Percentiles rank a stretch among this genome's conserved stretches.
phyloP scores from a whole-genome alignment of 73 alveolate genomes.

The Paraurostyla sp. region DNA sequence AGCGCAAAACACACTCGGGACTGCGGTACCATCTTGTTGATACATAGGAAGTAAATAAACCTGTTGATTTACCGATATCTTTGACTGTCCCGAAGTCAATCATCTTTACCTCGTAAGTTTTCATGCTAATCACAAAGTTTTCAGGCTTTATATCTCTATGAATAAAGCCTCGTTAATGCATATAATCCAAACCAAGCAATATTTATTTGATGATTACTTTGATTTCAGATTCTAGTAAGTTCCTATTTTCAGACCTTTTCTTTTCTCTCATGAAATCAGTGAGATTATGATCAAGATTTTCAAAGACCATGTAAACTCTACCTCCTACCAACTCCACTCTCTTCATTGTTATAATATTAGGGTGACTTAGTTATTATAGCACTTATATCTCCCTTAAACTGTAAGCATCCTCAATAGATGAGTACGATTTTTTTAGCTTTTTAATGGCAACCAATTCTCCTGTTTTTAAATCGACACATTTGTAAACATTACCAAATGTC shows the following conservation, averaged over 20 bases:
- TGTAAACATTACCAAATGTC: conserved; percentile 87
- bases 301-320: conserved; percentile 31
- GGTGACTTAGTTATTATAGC: conserved; percentile 10
- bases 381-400: conserved; percentile 21
- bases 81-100: conserved; percentile 88
- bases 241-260: not conserved
- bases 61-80: conserved; percentile 54
- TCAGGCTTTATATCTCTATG: conserved; percentile 95
- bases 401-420: conserved; percentile 17
- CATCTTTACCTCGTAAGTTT: conserved; percentile 72
- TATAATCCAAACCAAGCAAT: conserved; percentile 79
- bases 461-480: conserved; percentile 77
- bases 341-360: conserved; percentile 13
- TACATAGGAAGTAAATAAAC: conserved; percentile 84
- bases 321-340: not conserved
- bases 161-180: conserved; percentile 83
- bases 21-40: conserved; percentile 94
- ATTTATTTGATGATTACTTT: conserved; percentile 80
- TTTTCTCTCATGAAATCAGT: conserved; percentile 45
- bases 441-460: conserved; percentile 85
- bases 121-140: conserved; percentile 69
- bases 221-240: conserved; percentile 74
- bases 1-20: conserved; percentile 84
- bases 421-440: conserved; percentile 64
- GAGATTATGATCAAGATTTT: conserved; percentile 17